Base-by-base conservation (phyloP, 106 monocot species). In the Dactylorhiza incarnata region DNA sequence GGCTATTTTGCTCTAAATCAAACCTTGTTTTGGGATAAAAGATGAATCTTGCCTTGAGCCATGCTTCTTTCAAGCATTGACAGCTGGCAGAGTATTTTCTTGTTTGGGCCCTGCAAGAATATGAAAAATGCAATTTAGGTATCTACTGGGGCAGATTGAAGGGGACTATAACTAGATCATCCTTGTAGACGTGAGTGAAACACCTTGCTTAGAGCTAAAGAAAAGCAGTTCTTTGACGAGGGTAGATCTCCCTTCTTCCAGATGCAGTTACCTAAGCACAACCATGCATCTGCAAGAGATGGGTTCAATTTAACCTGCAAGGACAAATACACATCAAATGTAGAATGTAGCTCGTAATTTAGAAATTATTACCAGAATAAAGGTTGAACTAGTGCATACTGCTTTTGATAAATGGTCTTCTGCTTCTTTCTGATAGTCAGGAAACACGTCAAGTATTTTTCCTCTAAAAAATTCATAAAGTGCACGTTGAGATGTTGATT, bases 31-130 rank as follows among this genome's bases (percentile, higher is more conserved):
- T 17, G 16, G 69, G 22, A 44, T 72, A 10, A 72, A 54, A 77
- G 20, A 56, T 37, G 73, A 24, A 71, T 45, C 85, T 84, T 91
- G 74, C 96, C 90, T 87, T 93, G 90, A 87, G 93, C 86, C 90
- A 96, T 84, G 77, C 81, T 90, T 83, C 96, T 93, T 83, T 96
- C 93, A 55, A 96, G 93, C 96, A 96, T 96, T 75, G 96, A 96
- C 9, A 96, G 79, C 76, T 96, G 91, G 75, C 90, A 89, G 15
- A 96, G 85, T 79, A 93, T 86, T 71, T 85, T 89, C 81, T 93
- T 96, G 82, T 93, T 87, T 65, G 90, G 78, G 4, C 85, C 93
- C 96, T 96, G 84, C 80, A 84, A 22, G 51, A 65, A 46, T 72
- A 23, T 8, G 45, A 77, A 78, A 78, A 48, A 29, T 12, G 24